Conservation (phyloP, 2,329 filamentous ascomycete species). For the Colletotrichum tanaceti region DNA sequence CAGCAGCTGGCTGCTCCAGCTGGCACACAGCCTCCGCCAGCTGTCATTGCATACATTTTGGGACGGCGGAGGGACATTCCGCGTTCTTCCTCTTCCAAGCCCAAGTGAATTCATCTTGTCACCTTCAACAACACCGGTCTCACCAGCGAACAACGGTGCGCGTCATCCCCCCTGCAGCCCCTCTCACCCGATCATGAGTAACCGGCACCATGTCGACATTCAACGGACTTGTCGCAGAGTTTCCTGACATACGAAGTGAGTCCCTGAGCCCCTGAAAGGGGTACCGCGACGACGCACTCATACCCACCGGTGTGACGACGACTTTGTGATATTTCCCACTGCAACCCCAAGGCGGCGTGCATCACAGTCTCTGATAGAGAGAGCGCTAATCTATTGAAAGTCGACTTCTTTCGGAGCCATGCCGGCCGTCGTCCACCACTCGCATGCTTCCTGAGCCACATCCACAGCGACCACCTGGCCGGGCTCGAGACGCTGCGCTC, state of each 20-base stretch:
- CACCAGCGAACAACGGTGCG: not conserved
- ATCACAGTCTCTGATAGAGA: not conserved
- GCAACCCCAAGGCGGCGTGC: slow-evolving; percentile 31
- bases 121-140: not conserved
- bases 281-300: slow-evolving; percentile 26
- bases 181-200: not conserved
- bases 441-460: slow-evolving; percentile 90
- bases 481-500: slow-evolving; percentile 81
- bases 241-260: slow-evolving; percentile 79
- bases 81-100: not conserved
- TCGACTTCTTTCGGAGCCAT: slow-evolving; percentile 82
- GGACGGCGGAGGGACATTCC: slow-evolving; percentile 1
- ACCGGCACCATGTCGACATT: slow-evolving; percentile 77
- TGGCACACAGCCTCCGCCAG: accelerated
- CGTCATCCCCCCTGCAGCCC: no score
- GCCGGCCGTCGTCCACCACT: slow-evolving; percentile 70
- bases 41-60: not conserved
- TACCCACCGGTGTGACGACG: not conserved
- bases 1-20: accelerated
- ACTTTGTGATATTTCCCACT: slow-evolving; percentile 21
- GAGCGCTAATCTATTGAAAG: slow-evolving; percentile 53
- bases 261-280: not conserved
- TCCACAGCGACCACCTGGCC: slow-evolving; percentile 88
- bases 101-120: not conserved
- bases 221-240: slow-evolving; percentile 77